Percentiles rank a stretch among this genome's conserved stretches.
These are phyloP conservation scores for Phytophthora tubulina DNA, from an alignment of 352 stramenopile species.

Conservation along the genomic window DNA sequence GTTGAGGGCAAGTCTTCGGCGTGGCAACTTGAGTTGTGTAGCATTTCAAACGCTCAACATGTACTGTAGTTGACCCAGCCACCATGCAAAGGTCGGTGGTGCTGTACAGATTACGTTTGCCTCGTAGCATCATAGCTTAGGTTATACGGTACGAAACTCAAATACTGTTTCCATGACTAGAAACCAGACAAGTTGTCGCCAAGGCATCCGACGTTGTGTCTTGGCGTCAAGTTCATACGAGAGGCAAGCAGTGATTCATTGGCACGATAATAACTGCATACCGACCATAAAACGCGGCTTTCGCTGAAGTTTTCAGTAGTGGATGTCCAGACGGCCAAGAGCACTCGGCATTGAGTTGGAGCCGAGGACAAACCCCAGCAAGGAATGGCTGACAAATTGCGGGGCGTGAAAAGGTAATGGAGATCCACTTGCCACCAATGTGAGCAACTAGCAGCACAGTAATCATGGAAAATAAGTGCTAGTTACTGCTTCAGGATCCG, in stretches of 20 bases:
- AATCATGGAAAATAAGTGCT: constrained; percentile 21
- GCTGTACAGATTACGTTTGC: too few relatives aligned
- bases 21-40: background rate
- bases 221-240: too few relatives aligned
- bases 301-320: background rate
- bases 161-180: too few relatives aligned
- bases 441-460: constrained; percentile 13
- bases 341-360: background rate
- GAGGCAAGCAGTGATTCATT: too few relatives aligned
- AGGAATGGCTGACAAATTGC: constrained; percentile 4
- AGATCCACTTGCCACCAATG: constrained; percentile 1
- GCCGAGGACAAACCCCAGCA: background rate
- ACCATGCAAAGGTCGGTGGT: too few relatives aligned
- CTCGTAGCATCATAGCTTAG: too few relatives aligned
- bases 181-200: too few relatives aligned
- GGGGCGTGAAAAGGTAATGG: background rate
- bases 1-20: background rate
- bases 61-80: too few relatives aligned
- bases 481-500: constrained; percentile 9
- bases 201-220: too few relatives aligned
- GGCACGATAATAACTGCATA: background rate
- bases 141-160: too few relatives aligned
- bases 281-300: background rate
- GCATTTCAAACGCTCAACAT: background rate
- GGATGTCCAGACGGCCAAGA: background rate